Evolutionary conservation across 1,284 basidiomycete genomes (phyloP).

Genomic region (Athelia psychrophila): DNA sequence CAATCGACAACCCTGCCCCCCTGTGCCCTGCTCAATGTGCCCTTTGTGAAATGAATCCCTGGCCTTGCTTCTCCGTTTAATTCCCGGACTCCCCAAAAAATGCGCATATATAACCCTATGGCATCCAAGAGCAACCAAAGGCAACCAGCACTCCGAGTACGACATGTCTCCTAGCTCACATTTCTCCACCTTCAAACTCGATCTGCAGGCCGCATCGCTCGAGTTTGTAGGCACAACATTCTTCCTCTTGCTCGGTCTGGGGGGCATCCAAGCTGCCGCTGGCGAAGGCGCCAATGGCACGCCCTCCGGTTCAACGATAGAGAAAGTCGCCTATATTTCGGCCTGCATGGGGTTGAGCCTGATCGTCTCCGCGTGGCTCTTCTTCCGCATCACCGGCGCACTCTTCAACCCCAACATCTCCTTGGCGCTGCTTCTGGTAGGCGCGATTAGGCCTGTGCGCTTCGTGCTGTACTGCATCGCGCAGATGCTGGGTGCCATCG

Average conservation of each 20-base stretch:
- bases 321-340: conserved; percentile 56
- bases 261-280: conserved; percentile 54
- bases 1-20: no score
- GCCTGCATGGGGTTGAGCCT: conserved; percentile 66
- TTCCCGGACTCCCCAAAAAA: no score
- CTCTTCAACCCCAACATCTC: conserved; percentile 73
- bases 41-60: no score
- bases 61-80: no score
- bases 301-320: conserved; percentile 30
- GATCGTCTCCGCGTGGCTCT: conserved; percentile 69
- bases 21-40: no score
- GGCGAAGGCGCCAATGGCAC: conserved; percentile 24
- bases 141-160: no score
- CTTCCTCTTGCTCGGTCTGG: conserved; percentile 60
- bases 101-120: no score
- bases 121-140: no score
- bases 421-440: conserved; percentile 57
- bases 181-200: conserved; percentile 16
- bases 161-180: not conserved
- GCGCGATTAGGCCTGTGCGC: conserved; percentile 56
- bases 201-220: conserved; percentile 43
- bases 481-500: conserved; percentile 62
- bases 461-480: conserved; percentile 63
- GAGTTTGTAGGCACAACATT: conserved; percentile 57
- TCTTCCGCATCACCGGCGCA: conserved; percentile 71